A percentile compares a stretch with the other conserved stretches of the same genome.
phyloP scores from a whole-genome alignment of 1,284 basidiomycete species.

The Cryptococcus wingfieldii region DNA sequence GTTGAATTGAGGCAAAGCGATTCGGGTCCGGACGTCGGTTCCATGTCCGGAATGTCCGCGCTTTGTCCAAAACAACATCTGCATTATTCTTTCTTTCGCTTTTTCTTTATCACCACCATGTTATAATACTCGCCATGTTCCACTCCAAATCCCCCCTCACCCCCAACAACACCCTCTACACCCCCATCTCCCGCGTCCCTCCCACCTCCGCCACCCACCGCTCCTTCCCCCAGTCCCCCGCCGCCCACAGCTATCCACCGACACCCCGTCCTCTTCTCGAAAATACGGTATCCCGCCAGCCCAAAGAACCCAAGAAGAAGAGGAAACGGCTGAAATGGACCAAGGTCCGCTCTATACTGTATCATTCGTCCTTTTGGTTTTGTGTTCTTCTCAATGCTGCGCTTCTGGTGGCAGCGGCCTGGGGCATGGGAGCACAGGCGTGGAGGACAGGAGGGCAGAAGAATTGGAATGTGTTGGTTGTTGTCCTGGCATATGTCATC shows the following conservation, averaged over 20 bases:
- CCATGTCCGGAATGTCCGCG: neutral
- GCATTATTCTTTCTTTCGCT: neutral
- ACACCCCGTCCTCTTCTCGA: neutral
- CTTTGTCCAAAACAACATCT: neutral
- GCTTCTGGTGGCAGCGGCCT: slow-evolving; percentile 37
- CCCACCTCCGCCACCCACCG: neutral
- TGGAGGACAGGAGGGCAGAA: slow-evolving; percentile 33
- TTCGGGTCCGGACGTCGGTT: too few relatives aligned
- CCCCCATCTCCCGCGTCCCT: neutral
- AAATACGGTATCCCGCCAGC: neutral
- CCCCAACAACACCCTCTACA: neutral
- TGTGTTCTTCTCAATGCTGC: slow-evolving; percentile 37
- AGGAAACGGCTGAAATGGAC: neutral
- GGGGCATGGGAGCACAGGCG: slow-evolving; percentile 44
- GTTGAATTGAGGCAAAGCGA: too few relatives aligned
- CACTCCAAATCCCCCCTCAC: neutral
- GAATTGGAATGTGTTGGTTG: slow-evolving; percentile 41
- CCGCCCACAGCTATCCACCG: neutral
- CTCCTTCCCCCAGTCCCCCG: neutral
- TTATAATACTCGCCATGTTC: neutral
- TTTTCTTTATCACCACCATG: too few relatives aligned
- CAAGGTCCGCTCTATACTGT: slow-evolving; percentile 31
- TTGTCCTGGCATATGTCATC: slow-evolving; percentile 37
- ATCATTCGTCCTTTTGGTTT: slow-evolving; percentile 42
- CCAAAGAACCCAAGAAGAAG: neutral